Conservation (phyloP, 495 filamentous ascomycete species). For the Xylaria flabelliformis region DNA sequence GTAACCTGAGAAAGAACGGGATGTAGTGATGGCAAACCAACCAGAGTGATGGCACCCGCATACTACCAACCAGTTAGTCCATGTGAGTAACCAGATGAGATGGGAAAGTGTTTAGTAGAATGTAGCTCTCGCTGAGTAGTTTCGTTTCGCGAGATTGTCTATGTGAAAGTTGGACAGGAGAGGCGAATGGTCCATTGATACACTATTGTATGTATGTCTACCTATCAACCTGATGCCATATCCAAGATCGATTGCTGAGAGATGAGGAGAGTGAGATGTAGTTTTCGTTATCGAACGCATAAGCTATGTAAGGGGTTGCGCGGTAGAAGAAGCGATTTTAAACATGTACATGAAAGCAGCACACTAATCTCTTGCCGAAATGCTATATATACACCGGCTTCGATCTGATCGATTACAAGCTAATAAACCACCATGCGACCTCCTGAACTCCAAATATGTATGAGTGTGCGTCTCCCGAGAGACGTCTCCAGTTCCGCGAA, state of each 20-base stretch:
- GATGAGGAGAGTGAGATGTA: not conserved
- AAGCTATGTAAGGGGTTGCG: not conserved
- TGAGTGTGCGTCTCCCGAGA: conserved; percentile 20
- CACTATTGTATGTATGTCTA: too few relatives aligned
- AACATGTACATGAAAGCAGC: conserved; percentile 7
- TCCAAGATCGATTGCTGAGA: not conserved
- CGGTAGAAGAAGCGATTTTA: not conserved
- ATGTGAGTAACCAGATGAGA: too few relatives aligned
- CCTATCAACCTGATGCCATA: not conserved
- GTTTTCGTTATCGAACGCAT: not conserved
- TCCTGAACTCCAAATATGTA: not conserved
- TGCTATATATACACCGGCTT: conserved; percentile 8
- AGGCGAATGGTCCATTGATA: too few relatives aligned
- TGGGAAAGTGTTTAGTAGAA: too few relatives aligned
- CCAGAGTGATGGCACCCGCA: too few relatives aligned
- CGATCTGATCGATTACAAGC: not conserved
- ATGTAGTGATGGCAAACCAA: too few relatives aligned
- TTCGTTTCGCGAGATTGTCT: too few relatives aligned
- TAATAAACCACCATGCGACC: not conserved
- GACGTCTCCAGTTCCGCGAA: conserved; percentile 14
- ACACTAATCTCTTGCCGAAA: not conserved
- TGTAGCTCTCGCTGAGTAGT: too few relatives aligned
- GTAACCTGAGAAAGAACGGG: too few relatives aligned
- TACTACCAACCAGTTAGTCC: too few relatives aligned
- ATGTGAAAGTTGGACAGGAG: too few relatives aligned